Conservation (phyloP, 2,329 filamentous ascomycete species). For the Diaporthe vexans region DNA sequence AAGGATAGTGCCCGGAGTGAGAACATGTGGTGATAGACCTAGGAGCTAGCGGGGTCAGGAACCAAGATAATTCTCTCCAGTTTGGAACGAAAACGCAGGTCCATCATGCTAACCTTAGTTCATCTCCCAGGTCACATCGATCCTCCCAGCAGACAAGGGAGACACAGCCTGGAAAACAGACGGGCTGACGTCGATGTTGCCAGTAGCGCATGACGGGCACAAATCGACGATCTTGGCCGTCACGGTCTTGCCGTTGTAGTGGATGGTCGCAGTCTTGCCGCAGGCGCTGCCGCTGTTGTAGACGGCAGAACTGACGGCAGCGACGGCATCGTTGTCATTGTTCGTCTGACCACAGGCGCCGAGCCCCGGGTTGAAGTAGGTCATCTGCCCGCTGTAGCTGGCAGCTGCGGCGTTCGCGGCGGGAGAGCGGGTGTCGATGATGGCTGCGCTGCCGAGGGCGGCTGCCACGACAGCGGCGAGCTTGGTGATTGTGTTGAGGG, state of each 20-base stretch:
- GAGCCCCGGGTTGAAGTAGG: neutral
- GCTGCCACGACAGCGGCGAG: neutral
- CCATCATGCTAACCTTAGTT: neutral
- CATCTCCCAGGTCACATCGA: neutral
- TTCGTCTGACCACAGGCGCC: neutral
- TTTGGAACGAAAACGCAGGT: too few species aligned
- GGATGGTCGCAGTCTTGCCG: neutral
- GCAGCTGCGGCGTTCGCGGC: neutral
- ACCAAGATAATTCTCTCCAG: too few species aligned
- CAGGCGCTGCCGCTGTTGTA: neutral
- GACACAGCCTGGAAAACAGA: neutral
- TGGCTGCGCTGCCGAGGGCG: neutral
- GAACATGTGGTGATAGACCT: neutral
- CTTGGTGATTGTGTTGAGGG: neutral
- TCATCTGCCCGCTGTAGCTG: slow-evolving; percentile 6
- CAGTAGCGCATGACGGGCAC: neutral
- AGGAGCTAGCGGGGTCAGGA: too few species aligned
- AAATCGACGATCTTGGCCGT: neutral
- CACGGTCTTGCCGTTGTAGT: neutral
- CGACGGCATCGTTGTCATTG: neutral
- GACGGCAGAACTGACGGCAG: neutral
- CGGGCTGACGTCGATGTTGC: slow-evolving; percentile 3
- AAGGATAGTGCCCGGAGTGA: neutral
- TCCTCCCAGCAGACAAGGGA: neutral
- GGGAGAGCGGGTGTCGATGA: neutral